Base-by-base conservation (phyloP, 441 rosid genomes). In the Populus hybrid region DNA sequence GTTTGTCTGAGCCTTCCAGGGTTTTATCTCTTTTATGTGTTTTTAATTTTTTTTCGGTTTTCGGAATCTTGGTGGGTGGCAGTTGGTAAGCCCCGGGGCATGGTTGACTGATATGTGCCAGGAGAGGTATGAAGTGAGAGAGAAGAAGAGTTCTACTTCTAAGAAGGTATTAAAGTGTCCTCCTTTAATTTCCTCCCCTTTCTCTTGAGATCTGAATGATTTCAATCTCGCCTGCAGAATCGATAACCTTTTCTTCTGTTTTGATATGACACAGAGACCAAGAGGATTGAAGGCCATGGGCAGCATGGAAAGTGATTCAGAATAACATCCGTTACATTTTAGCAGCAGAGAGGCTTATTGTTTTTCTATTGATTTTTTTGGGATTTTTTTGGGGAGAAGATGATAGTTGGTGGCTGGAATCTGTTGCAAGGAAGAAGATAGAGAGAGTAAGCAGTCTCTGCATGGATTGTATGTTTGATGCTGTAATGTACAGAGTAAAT, bases 221-320 rank as follows among this genome's bases (percentile, higher is more conserved):
- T 19, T 8, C 23, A 8, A 16, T 68, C 36, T 6, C 23, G 16
- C 36, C 8, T 18, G n/a, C 21, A 26, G 70, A 67, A 16, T 5
- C 5, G 36, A 16, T 34, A 3, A 50, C 64, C 1, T 19, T 38
- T 3, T 6, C 42, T 19, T 46, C n/a, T 61, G 10, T 6, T 12
- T 14, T 19, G 70, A 9, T 64, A 59, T 38, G 1, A 59, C 63
- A 88, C 73, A 90, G 94, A 90, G 90, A 81, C 91, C 92, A 40
- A 87, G 92, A 83, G 94, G 92, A 23, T 77, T 90, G 79, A 90
- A 90, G 84, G 92, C 91, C 35, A 90, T 89, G 92, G 94, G 94
- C 28, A 86, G 89, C 64, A 79, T 90, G 88, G 92, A 90, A 71
- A 89, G 87, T 82, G 92, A 89, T 82, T 91, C 94, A 72, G 94